Evolutionary conservation across 2,329 filamentous ascomycete species (phyloP), one percentile per base, ranked within the genome.

Genomic region (Botryotinia narcissicola): DNA sequence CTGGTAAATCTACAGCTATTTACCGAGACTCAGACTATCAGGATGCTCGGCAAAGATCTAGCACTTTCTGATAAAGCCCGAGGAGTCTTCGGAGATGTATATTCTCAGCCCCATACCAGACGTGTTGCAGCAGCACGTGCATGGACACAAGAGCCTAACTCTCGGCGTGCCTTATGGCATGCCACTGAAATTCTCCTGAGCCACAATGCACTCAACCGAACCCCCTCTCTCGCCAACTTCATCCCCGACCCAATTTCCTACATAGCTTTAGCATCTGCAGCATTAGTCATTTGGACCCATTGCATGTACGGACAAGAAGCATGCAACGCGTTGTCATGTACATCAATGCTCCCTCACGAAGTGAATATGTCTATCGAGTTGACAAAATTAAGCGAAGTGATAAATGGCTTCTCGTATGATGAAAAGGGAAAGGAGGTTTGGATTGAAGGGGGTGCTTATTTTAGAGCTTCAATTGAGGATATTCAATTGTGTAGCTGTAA

Each of bases 241-340:
- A 10, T 73, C 5, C 42, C 80, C 10, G 82, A 84, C 32, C 83
- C 83, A 0, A 77, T 84, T 18, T 76, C 80, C 0, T 81, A 83
- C 51, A 78, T 83, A 0, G 78, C 82, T 2, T 72, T 82, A 0
- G 79, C 80, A 0, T 79, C 78, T 0, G 80, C 80, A 3, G 81
- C 82, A 0, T 73, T 82, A 3, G 78, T 84, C 1, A 75, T 83
- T 0, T 84, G 82, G 82, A 78, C 80, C 0, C 84, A 82, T 79
- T 79, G 80, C 20, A 78, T 77, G 25, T 80, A 81, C 48, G 76
- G 78, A 3, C 74, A 78, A 16, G 63, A 76, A 22, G 71, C 79
- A 2, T 84, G 82, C 51, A 77, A 78, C 9, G 40, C 22, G 12
- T 16, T 44, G 16, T 8, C 40, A 14, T 32, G 35, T 16, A 22